Base-by-base conservation (phyloP, 331 rosid species). In the Quercus lobata region DNA sequence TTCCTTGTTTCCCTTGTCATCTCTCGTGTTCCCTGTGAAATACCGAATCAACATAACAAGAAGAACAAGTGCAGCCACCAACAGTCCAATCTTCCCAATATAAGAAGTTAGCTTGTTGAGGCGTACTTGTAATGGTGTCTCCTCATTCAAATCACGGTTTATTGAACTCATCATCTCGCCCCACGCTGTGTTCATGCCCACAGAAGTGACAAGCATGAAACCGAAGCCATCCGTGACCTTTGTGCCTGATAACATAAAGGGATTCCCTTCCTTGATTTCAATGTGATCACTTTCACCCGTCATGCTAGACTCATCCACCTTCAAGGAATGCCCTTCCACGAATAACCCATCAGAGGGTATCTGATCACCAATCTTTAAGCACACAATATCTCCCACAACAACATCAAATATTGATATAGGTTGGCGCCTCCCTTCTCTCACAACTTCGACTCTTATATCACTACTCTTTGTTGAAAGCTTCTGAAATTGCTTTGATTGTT, bases 221-320 rank as follows among this genome's bases (percentile, higher is more conserved):
- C 89, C 89, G 44, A 69, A 83, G 18, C 89, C 89, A 72, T 86
- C 89, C 0, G 68, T 74, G n/a, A 86, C 87, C 79, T 86, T 86
- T 2, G 89, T 86, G 22, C 89, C 87, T 0, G 85, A 86, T 22
- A 83, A 52, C 73, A 86, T 5, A 17, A 86, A 86, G 11, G 83
- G 89, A 29, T 75, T 80, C 25, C 17, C 29, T 9, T n/a, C 62
- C 27, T 81, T 49, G 56, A 83, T 71, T 30, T 77, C 77, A 14
- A 77, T 77, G 46, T 78, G 78, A 5, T 77, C 79, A 46, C 83
- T 86, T 62, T 83, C 89, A 22, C 89, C 89, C 0, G 85, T 86
- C 89, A 83, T 86, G 71, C 83, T 78, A 2, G 89, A 86, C 54
- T 86, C 87, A 37, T 86, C 89, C 21, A 83, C 78, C 73, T 74